These are phyloP conservation scores for button mushroom (Agaricus bisporus) DNA, from an alignment of 768 basidiomycete species.

Conservation along the genomic window DNA sequence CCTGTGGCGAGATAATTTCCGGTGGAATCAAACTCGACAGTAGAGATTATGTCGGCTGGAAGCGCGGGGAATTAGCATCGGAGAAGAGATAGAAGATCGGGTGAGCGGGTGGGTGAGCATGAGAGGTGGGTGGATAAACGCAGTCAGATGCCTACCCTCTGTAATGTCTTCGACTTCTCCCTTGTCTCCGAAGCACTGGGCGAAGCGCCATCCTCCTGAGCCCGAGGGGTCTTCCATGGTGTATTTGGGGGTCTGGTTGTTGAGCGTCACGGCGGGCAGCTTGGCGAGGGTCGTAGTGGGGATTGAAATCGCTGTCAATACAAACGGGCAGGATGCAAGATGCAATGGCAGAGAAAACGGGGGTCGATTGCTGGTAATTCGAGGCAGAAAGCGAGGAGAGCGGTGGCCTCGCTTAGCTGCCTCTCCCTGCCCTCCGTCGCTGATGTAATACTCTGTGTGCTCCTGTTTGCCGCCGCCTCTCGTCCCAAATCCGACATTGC, in stretches of 20 bases:
- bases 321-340: too few relatives aligned
- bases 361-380: conserved; percentile 17
- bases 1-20: conserved; percentile 99
- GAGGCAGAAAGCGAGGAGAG: conserved; percentile 19
- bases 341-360: conserved; percentile 18
- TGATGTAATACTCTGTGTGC: conserved; percentile 18
- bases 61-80: conserved; percentile 14
- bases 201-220: conserved; percentile 95
- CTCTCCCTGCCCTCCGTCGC: background rate
- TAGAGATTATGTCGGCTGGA: conserved; percentile 99
- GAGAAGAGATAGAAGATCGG: conserved; percentile 3
- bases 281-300: conserved; percentile 15
- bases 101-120: background rate
- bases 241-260: conserved; percentile 17
- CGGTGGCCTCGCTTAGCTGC: background rate
- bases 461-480: conserved; percentile 18
- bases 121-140: background rate
- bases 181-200: conserved; percentile 99
- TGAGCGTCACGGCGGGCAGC: conserved; percentile 13
- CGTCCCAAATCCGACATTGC: conserved; percentile 27
- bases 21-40: conserved; percentile 99
- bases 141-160: conserved; percentile 60
- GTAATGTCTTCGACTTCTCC: conserved; percentile 99
- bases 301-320: background rate
- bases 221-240: conserved; percentile 83